Percentiles rank a stretch among this genome's conserved stretches.
These are phyloP conservation scores for Aureobasidium subglaciale DNA, from an alignment of 2,329 filamentous ascomycete genomes.

Conservation along the genomic window DNA sequence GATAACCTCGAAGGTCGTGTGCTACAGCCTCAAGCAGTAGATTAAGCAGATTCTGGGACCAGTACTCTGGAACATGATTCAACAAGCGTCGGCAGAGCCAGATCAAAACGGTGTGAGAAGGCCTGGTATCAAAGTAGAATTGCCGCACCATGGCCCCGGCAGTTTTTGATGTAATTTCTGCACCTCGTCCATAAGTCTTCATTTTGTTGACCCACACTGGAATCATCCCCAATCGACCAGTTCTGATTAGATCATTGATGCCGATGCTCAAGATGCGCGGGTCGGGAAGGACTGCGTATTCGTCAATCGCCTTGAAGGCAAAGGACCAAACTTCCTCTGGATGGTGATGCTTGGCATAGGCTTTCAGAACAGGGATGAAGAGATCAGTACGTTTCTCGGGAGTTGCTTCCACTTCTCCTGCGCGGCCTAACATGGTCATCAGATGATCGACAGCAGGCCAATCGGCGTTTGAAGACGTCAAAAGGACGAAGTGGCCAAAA, in stretches of 20 bases:
- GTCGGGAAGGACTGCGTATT: conserved; percentile 22
- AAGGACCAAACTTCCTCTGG: conserved; percentile 24
- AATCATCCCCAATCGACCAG: conserved; percentile 19
- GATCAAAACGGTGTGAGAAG: conserved; percentile 24
- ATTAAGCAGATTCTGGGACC: conserved; percentile 16
- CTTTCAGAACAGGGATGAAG: conserved; percentile 7
- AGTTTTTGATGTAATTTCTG: conserved; percentile 18
- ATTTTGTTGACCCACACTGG: conserved; percentile 22
- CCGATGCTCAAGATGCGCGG: conserved; percentile 21
- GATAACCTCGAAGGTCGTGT: conserved; percentile 23
- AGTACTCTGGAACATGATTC: conserved; percentile 17
- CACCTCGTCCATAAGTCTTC: conserved; percentile 15
- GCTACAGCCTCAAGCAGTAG: conserved; percentile 22
- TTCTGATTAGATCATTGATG: conserved; percentile 20
- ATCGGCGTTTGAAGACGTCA: conserved; percentile 15
- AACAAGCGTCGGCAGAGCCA: conserved; percentile 22
- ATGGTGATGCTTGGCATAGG: conserved; percentile 19
- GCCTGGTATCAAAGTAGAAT: conserved; percentile 23
- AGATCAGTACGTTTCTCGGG: neutral
- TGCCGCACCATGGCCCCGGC: conserved; percentile 21
- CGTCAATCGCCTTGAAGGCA: conserved; percentile 19
- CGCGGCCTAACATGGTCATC: conserved; percentile 2
- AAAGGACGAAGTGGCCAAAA: conserved; percentile 10
- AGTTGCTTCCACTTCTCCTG: neutral
- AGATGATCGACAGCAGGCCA: conserved; percentile 16